These are phyloP conservation scores for Talaromyces sp. DNA, from an alignment of 2,329 filamentous ascomycete species.

Conservation along the genomic window DNA sequence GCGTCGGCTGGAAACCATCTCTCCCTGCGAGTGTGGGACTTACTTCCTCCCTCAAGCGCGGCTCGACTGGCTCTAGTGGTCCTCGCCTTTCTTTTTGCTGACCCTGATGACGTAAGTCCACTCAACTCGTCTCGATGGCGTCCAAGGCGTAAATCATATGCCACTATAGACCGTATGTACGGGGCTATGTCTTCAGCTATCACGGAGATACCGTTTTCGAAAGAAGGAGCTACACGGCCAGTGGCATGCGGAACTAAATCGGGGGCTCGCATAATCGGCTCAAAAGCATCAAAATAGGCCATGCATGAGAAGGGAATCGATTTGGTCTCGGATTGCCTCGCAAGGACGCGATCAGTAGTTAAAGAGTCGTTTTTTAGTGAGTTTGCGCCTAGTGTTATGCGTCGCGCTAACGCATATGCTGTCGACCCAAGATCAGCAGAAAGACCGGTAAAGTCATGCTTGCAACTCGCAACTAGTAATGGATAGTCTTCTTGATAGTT, in stretches of 20 bases:
- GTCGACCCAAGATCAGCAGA: constrained; percentile 31
- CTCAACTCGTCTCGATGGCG: constrained; percentile 60
- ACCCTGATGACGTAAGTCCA: constrained; percentile 58
- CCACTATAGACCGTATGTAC: constrained; percentile 79
- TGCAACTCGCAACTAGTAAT: constrained; percentile 50
- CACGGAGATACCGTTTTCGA: constrained; percentile 64
- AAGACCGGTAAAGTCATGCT: constrained; percentile 42
- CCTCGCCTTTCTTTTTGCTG: constrained; percentile 55
- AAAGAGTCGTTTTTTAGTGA: background rate
- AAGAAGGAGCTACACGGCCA: constrained; percentile 56
- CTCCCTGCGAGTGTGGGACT: constrained; percentile 62
- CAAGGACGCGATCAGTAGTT: constrained; percentile 30
- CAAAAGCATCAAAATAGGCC: constrained; percentile 47
- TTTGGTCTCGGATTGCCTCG: constrained; percentile 19
- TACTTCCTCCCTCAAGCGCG: constrained; percentile 68
- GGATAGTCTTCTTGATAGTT: constrained; percentile 52
- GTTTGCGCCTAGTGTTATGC: constrained; percentile 19
- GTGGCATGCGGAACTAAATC: constrained; percentile 29
- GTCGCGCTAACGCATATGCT: constrained; percentile 26
- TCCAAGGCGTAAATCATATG: constrained; percentile 67
- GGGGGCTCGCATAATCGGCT: constrained; percentile 44
- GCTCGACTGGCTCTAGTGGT: constrained; percentile 71
- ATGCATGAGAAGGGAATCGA: constrained; percentile 27
- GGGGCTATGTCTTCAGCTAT: constrained; percentile 77
- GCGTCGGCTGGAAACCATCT: constrained; percentile 63